phyloP scores from a whole-genome alignment of 495 filamentous ascomycete species.

The Echria macrotheca region DNA sequence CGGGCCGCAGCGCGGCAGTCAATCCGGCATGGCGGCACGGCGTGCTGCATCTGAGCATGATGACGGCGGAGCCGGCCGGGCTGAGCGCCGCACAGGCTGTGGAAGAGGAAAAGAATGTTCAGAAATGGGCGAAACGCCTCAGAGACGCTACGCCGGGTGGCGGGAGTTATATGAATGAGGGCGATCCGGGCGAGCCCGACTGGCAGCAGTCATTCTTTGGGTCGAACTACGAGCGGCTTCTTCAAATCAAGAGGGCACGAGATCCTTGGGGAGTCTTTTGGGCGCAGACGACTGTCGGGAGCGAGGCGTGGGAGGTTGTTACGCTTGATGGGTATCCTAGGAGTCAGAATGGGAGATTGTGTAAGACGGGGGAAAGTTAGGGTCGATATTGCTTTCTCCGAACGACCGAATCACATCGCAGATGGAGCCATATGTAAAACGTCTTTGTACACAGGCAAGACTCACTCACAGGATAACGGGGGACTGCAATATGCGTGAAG shows the following conservation, averaged over 20 bases:
- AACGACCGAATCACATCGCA: too few relatives aligned
- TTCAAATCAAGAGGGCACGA: conserved; percentile 42
- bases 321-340: conserved; percentile 24
- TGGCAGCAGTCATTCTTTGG: conserved; percentile 57
- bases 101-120: conserved; percentile 16
- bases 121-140: conserved; percentile 24
- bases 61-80: conserved; percentile 21
- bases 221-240: conserved; percentile 42
- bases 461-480: too few relatives aligned
- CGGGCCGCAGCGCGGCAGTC: conserved; percentile 38
- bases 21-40: conserved; percentile 51
- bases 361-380: too few relatives aligned
- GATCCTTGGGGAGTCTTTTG: conserved; percentile 53
- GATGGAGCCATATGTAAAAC: too few relatives aligned
- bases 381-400: too few relatives aligned
- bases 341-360: conserved; percentile 32
- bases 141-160: conserved; percentile 25
- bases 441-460: too few relatives aligned
- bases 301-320: conserved; percentile 41
- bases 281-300: conserved; percentile 47
- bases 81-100: conserved; percentile 21
- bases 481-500: too few relatives aligned
- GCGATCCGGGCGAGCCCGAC: conserved; percentile 49
- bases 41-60: conserved; percentile 47
- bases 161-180: conserved; percentile 45